These are phyloP conservation scores for Populus hybrid DNA, from an alignment of 441 rosid species.

Conservation along the genomic window DNA sequence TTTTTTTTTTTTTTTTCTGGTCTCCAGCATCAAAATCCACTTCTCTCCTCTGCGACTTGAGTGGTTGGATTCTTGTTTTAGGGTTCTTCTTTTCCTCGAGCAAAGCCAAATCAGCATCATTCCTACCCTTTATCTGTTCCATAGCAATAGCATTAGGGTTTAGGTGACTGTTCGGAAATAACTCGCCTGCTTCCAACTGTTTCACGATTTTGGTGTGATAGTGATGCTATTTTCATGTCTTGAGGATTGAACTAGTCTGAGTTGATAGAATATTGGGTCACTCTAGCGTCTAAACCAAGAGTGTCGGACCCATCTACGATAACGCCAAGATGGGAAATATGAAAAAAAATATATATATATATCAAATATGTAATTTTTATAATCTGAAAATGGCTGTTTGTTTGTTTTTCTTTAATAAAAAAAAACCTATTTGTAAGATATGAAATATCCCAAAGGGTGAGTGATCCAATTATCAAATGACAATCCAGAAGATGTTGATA, in stretches of 20 bases:
- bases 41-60: constrained; percentile 7
- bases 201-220: not conserved
- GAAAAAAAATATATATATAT: not conserved
- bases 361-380: too few species aligned
- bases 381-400: too few species aligned
- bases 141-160: constrained; percentile 8
- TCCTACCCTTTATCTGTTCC: not conserved
- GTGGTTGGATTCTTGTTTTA: constrained; percentile 25
- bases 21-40: constrained; percentile 25
- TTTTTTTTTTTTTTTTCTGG: constrained; percentile 14
- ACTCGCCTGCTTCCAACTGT: constrained; percentile 3
- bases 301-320: not conserved
- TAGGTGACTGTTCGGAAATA: constrained; percentile 7
- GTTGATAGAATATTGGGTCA: not conserved
- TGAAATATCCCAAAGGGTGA: too few species aligned
- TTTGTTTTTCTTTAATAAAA: too few species aligned
- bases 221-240: not conserved
- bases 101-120: constrained; percentile 6
- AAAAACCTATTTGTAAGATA: too few species aligned
- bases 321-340: not conserved
- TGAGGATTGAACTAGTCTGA: not conserved
- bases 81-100: not conserved
- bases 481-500: too few species aligned
- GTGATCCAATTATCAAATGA: too few species aligned
- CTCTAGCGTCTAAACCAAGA: not conserved